phyloP scores from a whole-genome alignment of 176 grass and related monocot genomes.

The Alloteropsis semialata region DNA sequence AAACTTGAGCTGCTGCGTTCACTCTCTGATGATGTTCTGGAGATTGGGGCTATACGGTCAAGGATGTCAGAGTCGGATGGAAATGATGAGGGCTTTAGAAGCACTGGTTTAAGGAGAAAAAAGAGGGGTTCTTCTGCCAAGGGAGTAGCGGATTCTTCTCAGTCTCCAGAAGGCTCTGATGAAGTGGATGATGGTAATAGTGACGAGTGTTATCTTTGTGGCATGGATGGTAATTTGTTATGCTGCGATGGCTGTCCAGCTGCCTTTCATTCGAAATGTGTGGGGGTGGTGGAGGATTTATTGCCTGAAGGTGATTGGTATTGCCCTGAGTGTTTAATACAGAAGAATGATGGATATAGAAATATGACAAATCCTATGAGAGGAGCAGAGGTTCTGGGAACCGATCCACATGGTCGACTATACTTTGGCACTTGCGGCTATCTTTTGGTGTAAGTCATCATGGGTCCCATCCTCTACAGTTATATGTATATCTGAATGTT shows the following conservation, averaged over 20 bases:
- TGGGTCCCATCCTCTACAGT: slow-evolving; percentile 19
- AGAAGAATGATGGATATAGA: slow-evolving; percentile 49
- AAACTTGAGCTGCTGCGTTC: slow-evolving; percentile 82
- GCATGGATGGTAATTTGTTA: slow-evolving; percentile 92
- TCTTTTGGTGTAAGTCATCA: slow-evolving; percentile 82
- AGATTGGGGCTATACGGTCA: slow-evolving; percentile 60
- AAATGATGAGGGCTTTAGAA: slow-evolving; percentile 40
- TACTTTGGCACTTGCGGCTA: slow-evolving; percentile 78
- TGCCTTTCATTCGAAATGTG: slow-evolving; percentile 96
- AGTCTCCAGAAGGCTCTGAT: slow-evolving; percentile 31
- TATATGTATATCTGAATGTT: background rate
- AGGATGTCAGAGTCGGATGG: slow-evolving; percentile 56
- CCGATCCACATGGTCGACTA: slow-evolving; percentile 71
- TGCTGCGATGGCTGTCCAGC: slow-evolving; percentile 98
- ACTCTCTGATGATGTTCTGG: slow-evolving; percentile 87
- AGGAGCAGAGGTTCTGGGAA: slow-evolving; percentile 80
- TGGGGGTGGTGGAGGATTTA: slow-evolving; percentile 78
- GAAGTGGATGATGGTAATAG: slow-evolving; percentile 75
- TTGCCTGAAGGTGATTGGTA: slow-evolving; percentile 95
- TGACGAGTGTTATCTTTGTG: slow-evolving; percentile 86
- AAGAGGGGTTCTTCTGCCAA: slow-evolving; percentile 30
- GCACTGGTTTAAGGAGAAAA: slow-evolving; percentile 48
- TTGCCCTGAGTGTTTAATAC: slow-evolving; percentile 82
- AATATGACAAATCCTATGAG: slow-evolving; percentile 51
- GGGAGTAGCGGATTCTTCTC: slow-evolving; percentile 14